These are phyloP conservation scores for Pseudonectria foliicola DNA, from an alignment of 2,329 filamentous ascomycete genomes.

Conservation along the genomic window DNA sequence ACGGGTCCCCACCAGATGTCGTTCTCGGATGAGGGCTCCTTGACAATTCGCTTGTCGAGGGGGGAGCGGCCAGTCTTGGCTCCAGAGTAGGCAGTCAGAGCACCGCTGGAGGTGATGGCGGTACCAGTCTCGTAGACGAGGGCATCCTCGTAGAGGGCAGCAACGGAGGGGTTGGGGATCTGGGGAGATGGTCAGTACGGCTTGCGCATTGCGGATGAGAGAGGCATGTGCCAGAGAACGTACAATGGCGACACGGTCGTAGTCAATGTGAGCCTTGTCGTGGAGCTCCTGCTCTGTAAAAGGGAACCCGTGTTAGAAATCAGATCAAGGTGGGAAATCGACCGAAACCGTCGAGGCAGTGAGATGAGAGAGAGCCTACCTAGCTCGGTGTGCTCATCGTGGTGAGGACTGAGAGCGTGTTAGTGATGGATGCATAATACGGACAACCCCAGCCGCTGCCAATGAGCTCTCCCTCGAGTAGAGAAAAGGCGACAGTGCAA, in stretches of 20 bases:
- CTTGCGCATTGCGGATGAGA: no score
- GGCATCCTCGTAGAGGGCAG: conserved; percentile 97
- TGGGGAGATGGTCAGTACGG: conserved; percentile 23
- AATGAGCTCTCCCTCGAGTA: no score
- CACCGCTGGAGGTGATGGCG: conserved; percentile 92
- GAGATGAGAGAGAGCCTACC: conserved; percentile 34
- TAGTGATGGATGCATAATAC: conserved; percentile 15
- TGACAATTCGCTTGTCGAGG: conserved; percentile 93
- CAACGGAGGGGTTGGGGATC: conserved; percentile 88
- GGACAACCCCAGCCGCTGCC: neutral
- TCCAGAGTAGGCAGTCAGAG: conserved; percentile 93
- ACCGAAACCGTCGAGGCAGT: neutral
- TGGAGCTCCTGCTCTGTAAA: conserved; percentile 79
- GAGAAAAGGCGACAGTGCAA: neutral
- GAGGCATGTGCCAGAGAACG: conserved; percentile 24
- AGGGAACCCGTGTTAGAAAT: conserved; percentile 7
- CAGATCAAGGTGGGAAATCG: no score
- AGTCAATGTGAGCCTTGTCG: conserved; percentile 97
- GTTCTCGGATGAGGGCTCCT: conserved; percentile 81
- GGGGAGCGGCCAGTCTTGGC: conserved; percentile 97
- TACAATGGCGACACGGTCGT: conserved; percentile 96
- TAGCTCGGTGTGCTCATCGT: conserved; percentile 86
- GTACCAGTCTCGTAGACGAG: conserved; percentile 95
- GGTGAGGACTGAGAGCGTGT: conserved; percentile 50
- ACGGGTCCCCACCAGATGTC: conserved; percentile 99